A percentile compares a stretch with the other conserved stretches of the same genome.
phyloP scores from a whole-genome alignment of 345 rosid genomes.

The Pistacia atlantica region DNA sequence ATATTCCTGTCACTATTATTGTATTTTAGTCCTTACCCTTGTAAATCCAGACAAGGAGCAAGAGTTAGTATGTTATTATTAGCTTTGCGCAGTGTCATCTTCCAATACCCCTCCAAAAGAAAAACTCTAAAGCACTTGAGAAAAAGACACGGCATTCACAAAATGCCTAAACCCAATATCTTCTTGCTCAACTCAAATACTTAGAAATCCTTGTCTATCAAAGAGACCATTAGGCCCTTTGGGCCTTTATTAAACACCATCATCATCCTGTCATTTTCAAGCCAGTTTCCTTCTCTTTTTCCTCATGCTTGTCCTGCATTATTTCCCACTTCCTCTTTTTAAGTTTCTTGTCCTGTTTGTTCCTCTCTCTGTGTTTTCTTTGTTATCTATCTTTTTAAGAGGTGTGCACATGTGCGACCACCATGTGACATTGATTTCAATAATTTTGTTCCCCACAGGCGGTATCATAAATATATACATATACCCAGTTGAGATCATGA shows the following conservation, averaged over 20 bases:
- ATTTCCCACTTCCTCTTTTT: constrained; percentile 12
- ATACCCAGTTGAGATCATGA: constrained; percentile 18
- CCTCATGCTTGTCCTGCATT: constrained; percentile 34
- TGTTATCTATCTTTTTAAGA: constrained; percentile 14
- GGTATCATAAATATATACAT: constrained; percentile 14
- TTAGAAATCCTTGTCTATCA: neutral
- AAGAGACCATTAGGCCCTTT: constrained; percentile 17
- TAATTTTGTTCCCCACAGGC: constrained; percentile 38
- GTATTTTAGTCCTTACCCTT: constrained; percentile 22
- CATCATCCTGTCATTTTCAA: constrained; percentile 34
- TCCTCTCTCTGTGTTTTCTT: neutral
- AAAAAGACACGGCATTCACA: neutral
- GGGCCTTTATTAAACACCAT: constrained; percentile 19
- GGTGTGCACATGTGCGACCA: constrained; percentile 28
- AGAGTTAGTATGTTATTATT: neutral
- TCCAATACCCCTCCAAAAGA: neutral
- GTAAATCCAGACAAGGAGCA: constrained; percentile 28
- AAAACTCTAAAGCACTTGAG: neutral
- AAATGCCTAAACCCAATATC: constrained; percentile 4
- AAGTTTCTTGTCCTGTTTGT: constrained; percentile 19
- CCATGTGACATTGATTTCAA: constrained; percentile 33
- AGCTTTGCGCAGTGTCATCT: constrained; percentile 1
- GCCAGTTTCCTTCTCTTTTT: constrained; percentile 2
- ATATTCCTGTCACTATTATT: constrained; percentile 8
- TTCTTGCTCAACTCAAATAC: neutral